Evolutionary conservation across 1,139 yeast genomes (phyloP), one percentile per base, ranked within the genome.

Genomic region (Lodderomyces elongisporus): DNA sequence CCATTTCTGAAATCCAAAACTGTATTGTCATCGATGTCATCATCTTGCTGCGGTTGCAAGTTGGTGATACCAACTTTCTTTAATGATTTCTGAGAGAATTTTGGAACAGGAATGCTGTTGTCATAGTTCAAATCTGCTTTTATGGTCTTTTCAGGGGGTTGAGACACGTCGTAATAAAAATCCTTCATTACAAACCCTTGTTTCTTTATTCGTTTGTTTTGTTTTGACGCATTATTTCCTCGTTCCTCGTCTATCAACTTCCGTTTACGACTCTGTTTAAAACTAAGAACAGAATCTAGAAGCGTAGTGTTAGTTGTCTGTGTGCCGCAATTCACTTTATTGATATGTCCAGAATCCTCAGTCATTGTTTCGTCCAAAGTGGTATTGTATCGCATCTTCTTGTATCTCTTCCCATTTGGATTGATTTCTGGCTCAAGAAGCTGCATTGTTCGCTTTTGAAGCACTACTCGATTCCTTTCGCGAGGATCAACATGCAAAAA

Each of bases 401-500:
- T 42, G 37, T 60, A 60, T 23, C 65, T 44, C n/a, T n/a, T n/a
- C n/a, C n/a, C n/a, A n/a, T n/a, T n/a, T n/a, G n/a, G n/a, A n/a
- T n/a, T n/a, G n/a, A n/a, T n/a, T n/a, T n/a, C n/a, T 2, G 56
- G 50, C 29, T 61, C 60, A 0, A 69, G 54, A 1, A 62, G 58
- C 39, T 66, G 66, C 5, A 66, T 47, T 2, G 70, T 54, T 37
- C 54, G 54, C 37, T 67, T 68, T 35, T 67, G 46, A 41, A 64
- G 70, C 27, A 68, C 47, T 31, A 68, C 50, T 13, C 65, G 67
- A 41, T 67, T 64, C 28, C 74, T 52, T 43, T 68, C 74, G 23
- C 60, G 45, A 0, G 74, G 74, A 35, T 66, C 72, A 10, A 29
- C 21, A 18, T 20, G 22, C 22, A 20, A 20, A 10, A 20, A 20